These are phyloP conservation scores for Barbatosphaeria neglecta DNA, from an alignment of 495 filamentous ascomycete genomes.

Conservation along the genomic window DNA sequence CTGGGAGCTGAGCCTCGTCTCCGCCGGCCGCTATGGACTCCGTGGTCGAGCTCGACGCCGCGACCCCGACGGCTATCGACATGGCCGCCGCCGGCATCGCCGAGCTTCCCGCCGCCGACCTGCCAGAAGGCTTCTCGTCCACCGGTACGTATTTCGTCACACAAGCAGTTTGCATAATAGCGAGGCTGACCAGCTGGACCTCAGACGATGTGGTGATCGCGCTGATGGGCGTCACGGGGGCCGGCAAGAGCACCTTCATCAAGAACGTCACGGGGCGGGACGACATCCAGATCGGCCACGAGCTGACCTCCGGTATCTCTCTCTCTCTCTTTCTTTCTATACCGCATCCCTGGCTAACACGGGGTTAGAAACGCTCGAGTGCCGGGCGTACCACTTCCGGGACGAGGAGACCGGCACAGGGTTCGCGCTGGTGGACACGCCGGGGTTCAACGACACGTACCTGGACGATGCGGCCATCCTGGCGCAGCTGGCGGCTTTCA, in stretches of 20 bases:
- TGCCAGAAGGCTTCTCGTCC: neutral
- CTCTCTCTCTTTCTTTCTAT: neutral
- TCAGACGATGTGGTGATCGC: conserved; percentile 2
- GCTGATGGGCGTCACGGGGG: conserved; percentile 26
- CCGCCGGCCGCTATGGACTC: neutral
- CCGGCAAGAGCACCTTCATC: conserved; percentile 29
- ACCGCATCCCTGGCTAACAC: neutral
- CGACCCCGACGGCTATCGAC: neutral
- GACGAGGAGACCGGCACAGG: conserved; percentile 7
- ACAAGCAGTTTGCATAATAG: no score
- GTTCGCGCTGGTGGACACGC: conserved; percentile 28
- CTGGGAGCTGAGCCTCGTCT: neutral
- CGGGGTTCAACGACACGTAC: conserved; percentile 34
- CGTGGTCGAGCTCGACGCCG: neutral
- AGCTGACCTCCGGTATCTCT: conserved; percentile 13
- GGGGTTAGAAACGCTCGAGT: neutral
- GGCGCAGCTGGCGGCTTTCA: conserved; percentile 20
- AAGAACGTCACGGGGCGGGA: conserved; percentile 10
- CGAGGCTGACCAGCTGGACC: neutral
- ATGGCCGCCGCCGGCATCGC: neutral
- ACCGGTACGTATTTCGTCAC: no score
- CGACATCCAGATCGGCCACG: conserved; percentile 10
- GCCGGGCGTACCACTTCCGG: neutral
- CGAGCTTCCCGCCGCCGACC: neutral
- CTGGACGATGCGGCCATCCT: conserved; percentile 27